Conservation (phyloP, 1,284 basidiomycete species). For the Cystobasidium sp. region DNA sequence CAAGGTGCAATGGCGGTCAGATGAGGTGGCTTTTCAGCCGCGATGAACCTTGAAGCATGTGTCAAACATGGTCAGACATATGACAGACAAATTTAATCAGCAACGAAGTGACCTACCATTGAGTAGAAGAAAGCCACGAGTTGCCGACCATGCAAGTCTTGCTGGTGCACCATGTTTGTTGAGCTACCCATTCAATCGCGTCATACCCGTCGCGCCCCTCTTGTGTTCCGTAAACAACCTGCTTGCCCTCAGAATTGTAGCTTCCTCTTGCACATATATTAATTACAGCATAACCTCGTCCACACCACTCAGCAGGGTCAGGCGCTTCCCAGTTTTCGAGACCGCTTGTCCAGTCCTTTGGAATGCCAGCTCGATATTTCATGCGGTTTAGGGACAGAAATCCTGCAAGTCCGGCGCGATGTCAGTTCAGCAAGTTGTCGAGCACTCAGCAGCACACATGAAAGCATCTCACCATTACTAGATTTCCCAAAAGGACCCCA, state of each 20-base stretch:
- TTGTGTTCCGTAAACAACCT: conserved; percentile 54
- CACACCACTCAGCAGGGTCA: conserved; percentile 57
- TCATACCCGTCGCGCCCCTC: conserved; percentile 48
- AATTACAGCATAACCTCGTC: conserved; percentile 52
- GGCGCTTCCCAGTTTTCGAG: conserved; percentile 52
- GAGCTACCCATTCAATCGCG: conserved; percentile 45
- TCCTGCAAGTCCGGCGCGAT: background rate
- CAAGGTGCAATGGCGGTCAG: conserved; percentile 41
- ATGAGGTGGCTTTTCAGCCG: conserved; percentile 46
- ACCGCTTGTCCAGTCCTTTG: conserved; percentile 46
- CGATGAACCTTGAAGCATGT: background rate
- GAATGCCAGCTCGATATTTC: conserved; percentile 39
- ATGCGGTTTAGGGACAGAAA: conserved; percentile 21
- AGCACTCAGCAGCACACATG: background rate
- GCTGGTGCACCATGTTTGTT: conserved; percentile 47
- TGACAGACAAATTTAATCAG: background rate
- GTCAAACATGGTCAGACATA: no score
- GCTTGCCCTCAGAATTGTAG: conserved; percentile 46
- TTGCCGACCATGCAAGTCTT: conserved; percentile 49
- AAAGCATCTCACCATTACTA: conserved; percentile 7
- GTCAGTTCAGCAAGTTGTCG: background rate
- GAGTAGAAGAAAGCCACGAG: conserved; percentile 51
- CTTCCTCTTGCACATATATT: conserved; percentile 48
- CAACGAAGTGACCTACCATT: conserved; percentile 46
- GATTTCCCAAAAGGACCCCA: conserved; percentile 52